Base-by-base conservation (phyloP, 108 stramenopile species). In the Skeletonema potamos region DNA sequence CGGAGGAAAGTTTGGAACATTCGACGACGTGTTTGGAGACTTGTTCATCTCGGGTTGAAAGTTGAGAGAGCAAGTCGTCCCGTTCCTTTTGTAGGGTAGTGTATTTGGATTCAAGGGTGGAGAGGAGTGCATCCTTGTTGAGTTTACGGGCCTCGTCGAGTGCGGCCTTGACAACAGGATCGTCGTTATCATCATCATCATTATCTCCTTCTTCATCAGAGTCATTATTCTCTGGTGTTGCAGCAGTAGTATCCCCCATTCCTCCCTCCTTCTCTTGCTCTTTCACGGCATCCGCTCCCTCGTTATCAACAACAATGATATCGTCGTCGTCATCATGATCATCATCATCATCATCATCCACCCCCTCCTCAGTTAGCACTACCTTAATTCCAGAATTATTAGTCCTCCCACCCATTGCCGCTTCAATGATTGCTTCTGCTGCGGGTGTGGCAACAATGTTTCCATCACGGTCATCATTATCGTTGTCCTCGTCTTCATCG, bases 121-220 rank as follows among this genome's bases (percentile, higher is more conserved):
- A 54, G 54, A 66, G 51, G 64, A 82, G 59, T n/a, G 76, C 81
- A 17, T 58, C 55, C 6, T 72, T 64, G 46, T 73, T 73, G 44
- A 82, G 76, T 2, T 51, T 26, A 27, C 20, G 36, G 29, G 81
- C 59, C 24, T 61, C 55, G 2, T 41, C 44, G 27, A 75, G 80
- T 34, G 80, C 80, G 7, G 70, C 68, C 24, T 29, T 33, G 63
- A 46, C 54, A 13, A 44, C 11, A 7, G 73, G 41, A 30, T 61
- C 72, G 67, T 26, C 68, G 9, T 12, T 64, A 10, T 59, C 37
- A 0, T 20, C 56, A 3, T 24, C 54, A 22, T 32, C 57, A 12
- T 69, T 22, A 2, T 51, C 46, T 17, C 37, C 17, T 17, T 43
- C 41, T 63, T 27, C 15, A 27, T 27, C 13, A 48, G 20, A 34